Evolutionary conservation across 176 grass and related monocot genomes (phyloP), one percentile per base, ranked within the genome.

Genomic region (Musa troglodytarum): DNA sequence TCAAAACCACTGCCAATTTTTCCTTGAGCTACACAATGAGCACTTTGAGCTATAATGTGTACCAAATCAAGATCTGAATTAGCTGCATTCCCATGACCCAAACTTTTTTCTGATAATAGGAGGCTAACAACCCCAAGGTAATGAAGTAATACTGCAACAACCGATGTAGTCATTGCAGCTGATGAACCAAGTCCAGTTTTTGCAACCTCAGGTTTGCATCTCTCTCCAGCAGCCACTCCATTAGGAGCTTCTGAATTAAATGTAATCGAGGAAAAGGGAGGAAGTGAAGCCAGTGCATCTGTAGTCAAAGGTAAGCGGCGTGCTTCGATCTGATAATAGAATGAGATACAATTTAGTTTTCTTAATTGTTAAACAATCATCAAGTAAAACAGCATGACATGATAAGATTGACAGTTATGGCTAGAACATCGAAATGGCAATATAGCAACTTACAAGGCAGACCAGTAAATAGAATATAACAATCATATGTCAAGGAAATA

Each of bases 101-200:
- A 78, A 66, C 74, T 69, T 74, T 82, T 84, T 81, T 49, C 85
- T 17, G 56, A 68, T 79, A 72, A 85, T 10, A 78, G 80, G 75
- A 98, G 88, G 65, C 77, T 83, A 86, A 98, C 69, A 43, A 82
- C 86, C 69, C 95, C 86, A 88, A 98, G 90, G 76, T 93, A 93
- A 68, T 93, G 95, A 86, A 98, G 88, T 54, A 98, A 72, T 70
- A 80, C 76, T 52, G 90, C 84, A 62, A 98, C 90, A 29, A 93
- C 90, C 71, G 90, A 93, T 85, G 95, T 88, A 49, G 95, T 91
- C 90, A 98, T 93, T 77, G 95, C 95, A 68, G 95, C 94, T 73
- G 95, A 98, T 78, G 90, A 93, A 24, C 95, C 90, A 84, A 98
- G 90, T 80, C 90, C 90, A 59, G 94, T 98, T 98, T 98, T 98